These are phyloP conservation scores for Moricandia arvensis DNA, from an alignment of 345 rosid genomes.

Conservation along the genomic window DNA sequence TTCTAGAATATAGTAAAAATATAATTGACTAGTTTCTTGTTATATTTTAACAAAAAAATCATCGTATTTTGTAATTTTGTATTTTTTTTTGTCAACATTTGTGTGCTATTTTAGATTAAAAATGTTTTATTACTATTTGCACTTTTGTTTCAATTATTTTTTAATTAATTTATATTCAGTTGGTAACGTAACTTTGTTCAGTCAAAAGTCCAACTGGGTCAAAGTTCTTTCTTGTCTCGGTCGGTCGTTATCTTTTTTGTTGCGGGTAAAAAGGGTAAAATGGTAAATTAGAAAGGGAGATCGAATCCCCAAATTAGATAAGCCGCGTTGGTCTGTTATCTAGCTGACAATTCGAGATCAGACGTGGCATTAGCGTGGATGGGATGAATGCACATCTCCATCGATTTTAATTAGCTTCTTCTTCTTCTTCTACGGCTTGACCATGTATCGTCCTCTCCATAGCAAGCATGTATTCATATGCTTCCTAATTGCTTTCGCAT, in stretches of 20 bases:
- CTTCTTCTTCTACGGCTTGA: not conserved
- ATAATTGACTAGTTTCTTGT: no score
- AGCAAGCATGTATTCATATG: conserved; percentile 33
- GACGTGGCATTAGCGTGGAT: not conserved
- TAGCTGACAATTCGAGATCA: conserved; percentile 16
- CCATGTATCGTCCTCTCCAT: conserved; percentile 16
- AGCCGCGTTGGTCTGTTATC: not conserved
- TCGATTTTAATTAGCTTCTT: conserved; percentile 13
- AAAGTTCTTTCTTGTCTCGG: not conserved
- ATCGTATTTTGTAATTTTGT: no score
- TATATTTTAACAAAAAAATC: no score
- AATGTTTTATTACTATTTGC: no score
- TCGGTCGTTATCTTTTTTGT: not conserved
- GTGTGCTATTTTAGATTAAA: no score
- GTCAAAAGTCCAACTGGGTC: conserved; percentile 10
- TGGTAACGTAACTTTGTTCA: not conserved
- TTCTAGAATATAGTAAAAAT: no score
- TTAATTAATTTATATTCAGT: not conserved
- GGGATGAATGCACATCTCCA: not conserved
- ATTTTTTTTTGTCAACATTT: no score
- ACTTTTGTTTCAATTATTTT: no score
- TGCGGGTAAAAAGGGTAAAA: conserved; percentile 4
- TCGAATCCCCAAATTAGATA: conserved; percentile 12
- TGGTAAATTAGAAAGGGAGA: not conserved
- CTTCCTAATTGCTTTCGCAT: conserved; percentile 45